Conservation (phyloP, 1,284 basidiomycete species). For the Cutaneotrichosporon arboriforme region DNA sequence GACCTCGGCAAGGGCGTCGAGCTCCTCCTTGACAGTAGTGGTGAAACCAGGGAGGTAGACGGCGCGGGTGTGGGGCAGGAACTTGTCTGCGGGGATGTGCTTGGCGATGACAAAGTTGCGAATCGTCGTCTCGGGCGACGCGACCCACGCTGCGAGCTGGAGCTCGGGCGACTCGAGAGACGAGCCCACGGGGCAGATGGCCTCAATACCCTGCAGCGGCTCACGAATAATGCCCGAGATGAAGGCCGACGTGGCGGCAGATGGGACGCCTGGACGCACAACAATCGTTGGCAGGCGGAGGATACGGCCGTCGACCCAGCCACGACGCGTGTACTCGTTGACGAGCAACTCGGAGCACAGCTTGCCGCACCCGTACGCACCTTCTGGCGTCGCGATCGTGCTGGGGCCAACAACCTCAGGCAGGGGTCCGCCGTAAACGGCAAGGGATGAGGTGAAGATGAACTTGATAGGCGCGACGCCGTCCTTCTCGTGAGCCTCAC, state of each 20-base stretch:
- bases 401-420: conserved; percentile 53
- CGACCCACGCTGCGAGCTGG: conserved; percentile 55
- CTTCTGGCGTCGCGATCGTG: conserved; percentile 57
- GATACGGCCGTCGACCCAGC: conserved; percentile 59
- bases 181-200: conserved; percentile 55
- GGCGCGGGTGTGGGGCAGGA: conserved; percentile 53
- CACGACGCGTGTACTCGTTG: conserved; percentile 60
- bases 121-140: conserved; percentile 55
- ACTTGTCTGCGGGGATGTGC: conserved; percentile 52
- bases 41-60: conserved; percentile 47
- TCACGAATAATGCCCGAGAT: conserved; percentile 61
- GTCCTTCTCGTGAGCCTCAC: conserved; percentile 18
- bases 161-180: conserved; percentile 40
- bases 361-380: conserved; percentile 59
- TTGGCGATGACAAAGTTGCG: conserved; percentile 56
- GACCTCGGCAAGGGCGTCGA: conserved; percentile 42
- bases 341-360: conserved; percentile 58
- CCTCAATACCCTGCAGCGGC: conserved; percentile 55
- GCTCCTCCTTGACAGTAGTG: conserved; percentile 42
- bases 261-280: conserved; percentile 56
- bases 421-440: conserved; percentile 61
- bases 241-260: conserved; percentile 58
- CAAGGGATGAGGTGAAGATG: conserved; percentile 61
- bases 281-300: conserved; percentile 60
- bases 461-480: conserved; percentile 50